Base-by-base conservation (phyloP, 176 grass and related monocot species). In the Tillandsia fasciculata region DNA sequence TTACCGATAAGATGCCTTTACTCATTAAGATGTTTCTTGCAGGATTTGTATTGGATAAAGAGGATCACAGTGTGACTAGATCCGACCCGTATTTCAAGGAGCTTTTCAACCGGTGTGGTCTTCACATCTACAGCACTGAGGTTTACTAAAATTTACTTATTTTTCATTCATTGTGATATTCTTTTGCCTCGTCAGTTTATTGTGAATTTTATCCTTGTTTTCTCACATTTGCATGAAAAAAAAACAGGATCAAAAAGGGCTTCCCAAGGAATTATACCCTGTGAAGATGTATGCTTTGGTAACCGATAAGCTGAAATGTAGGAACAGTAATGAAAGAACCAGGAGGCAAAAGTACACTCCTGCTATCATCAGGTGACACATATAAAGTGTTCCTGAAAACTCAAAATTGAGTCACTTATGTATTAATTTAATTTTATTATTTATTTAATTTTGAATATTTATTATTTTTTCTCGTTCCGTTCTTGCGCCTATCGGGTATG, bases 1-100 rank as follows among this genome's bases (percentile, higher is more conserved):
- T 61, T 22, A 7, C 10, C 17, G 9, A 14, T 57, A n/a, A 22
- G 9, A 9, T 3, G 56, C 22, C 22, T 61, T 20, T n/a, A 18
- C 56, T 7, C 22, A 18, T 15, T 61, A 61, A 22, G 56, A 71
- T 57, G 50, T 71, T 76, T 11, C 13, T 76, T 23, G 53, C 84
- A 99, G 94, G 94, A 65, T 99, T 93, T 88, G 89, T 99, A 50
- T 70, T 99, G 79, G 94, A 99, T 80, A 99, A 90, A 80, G 94
- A 70, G 61, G 90, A 99, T 83, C 88, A 93, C 66, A 99, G 94
- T 54, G 67, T 99, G 73, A 99, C 94, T 49, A 92, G 94, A 78
- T 99, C 94, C 3, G 94, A 99, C 72, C 12, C 64, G 53, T 99
- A 93, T 75, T 99, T 99, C 14, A 93, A 83, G 80, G 89, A 99